Base-by-base conservation (phyloP, 495 filamentous ascomycete genomes). In the Oleoguttula mirabilis region DNA sequence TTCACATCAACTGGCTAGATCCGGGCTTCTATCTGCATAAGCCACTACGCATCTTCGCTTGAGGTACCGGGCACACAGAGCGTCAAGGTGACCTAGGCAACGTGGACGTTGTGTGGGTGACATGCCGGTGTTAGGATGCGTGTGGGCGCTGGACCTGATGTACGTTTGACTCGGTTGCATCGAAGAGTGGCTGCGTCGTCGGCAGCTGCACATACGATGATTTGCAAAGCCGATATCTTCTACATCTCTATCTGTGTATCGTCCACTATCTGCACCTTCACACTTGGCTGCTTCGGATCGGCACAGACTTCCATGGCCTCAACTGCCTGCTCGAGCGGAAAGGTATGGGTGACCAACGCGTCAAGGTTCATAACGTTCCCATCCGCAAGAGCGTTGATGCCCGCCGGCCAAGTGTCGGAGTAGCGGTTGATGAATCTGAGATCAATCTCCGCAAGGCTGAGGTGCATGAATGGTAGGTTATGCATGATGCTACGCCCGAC, bases 351-450 rank as follows among this genome's bases (percentile, higher is more conserved):
- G 0, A 71, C 62, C 32, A 72, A 33, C 21, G 57, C 60, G 31
- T 69, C 62, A 32, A 78, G 56, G 40, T 79, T 66, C 14, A 79
- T 34, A n/a, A 77, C 63, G 7, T 41, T 6, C 10, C 25, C 21
- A 11, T 70, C 66, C 51, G 33, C 61, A 40, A 71, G 41, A 28
- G 56, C 62, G 16, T 57, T 53, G 31, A 80, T 74, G 0, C 67
- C 73, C 0, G 66, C 66, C 3, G 74, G 72, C 74, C 76, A 80
- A 0, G 73, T 77, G 47, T 78, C 72, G 21, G 63, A 58, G 46
- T 78, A 80, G n/a, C 76, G 66, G 40, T 78, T 77, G 41, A 76
- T 78, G 51, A 78, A 76, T 31, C 70, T 71, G 34, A 79, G 57
- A 43, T 76, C 65, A 43, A 80, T 79, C 74, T 78, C 75, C 5